Base-by-base conservation (phyloP, 225 moss, liverwort and hornwort genomes). In the Straminergon stramineum region DNA sequence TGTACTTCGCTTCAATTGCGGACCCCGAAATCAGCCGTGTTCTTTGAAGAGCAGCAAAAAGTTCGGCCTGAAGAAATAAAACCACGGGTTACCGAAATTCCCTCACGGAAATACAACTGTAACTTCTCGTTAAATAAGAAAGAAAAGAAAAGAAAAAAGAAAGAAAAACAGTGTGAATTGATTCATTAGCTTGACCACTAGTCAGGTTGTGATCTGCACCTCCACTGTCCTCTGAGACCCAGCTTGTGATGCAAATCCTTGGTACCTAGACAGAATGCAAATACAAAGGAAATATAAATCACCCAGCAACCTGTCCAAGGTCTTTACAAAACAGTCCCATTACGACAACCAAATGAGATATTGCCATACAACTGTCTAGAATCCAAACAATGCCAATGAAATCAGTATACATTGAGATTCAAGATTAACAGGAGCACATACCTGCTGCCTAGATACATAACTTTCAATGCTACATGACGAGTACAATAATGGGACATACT, bases 171-270 rank as follows among this genome's bases (percentile, higher is more conserved):
- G 22, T 58, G 35, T 11, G 67, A 85, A 81, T 80, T 64, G 37
- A 45, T 31, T 62, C 35, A 77, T 66, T 56, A 48, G 20, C 60
- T 74, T 75, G 81, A 90, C 15, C 85, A 64, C 41, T 61, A 62
- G 28, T 81, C 66, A 68, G 34, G 57, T 75, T 52, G 28, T 80
- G 84, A 57, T 90, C 48, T 89, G 89, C 84, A 98, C 98, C 97
- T 96, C 97, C 78, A 97, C 98, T 83, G 98, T 98, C 81, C 82
- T 94, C 66, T 94, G 92, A 63, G 94, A 90, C 68, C 85, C 91
- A 74, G 94, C 94, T 89, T 97, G 96, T 41, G 96, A 98, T 78
- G 98, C 97, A 93, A 98, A 98, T 58, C 98, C 97, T 91, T 96
- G 97, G 86, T 95, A 98, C 90, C 96, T 96, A 87, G 85, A 88